Base-by-base conservation (phyloP, 2,329 filamentous ascomycete species). In the Xylariaceae sp. region DNA sequence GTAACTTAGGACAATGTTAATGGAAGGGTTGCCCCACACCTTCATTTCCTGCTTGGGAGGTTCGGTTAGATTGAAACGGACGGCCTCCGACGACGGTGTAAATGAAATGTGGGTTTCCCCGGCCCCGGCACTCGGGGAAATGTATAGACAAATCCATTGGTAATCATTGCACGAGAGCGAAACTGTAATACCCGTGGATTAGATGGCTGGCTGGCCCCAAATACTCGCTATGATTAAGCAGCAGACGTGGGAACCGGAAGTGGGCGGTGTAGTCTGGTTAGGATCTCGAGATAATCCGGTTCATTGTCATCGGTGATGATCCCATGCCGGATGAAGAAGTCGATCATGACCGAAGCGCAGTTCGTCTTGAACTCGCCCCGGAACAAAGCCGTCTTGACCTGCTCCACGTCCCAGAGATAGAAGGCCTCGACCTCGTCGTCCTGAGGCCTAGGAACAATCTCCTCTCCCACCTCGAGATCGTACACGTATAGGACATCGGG, bases 401-500 rank as follows among this genome's bases (percentile, higher is more conserved):
- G 60, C 5, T 66, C 62, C 32, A 89, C 73, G 3, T 72, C 79
- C 79, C 81, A 80, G 57, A 90, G 71, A 59, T 87, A 82, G 2
- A 90, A 69, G 3, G 53, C 58, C 14, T 66, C 60, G 9, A 69
- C 88, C 70, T 91, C 88, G 4, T 83, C 80, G 67, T 91, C 89
- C 5, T 79, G 78, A 0, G 87, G 87, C 65, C 79, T 81, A 1
- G 83, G 86, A 26, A 81, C 71, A 2, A 86, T 76, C 40, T 81
- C 80, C 40, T 57, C 45, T 2, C 63, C 65, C 2, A 91, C 73
- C 70, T 88, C 83, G 52, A 91, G 71, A 66, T 91, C 89, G 69
- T 89, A 92, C 20, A 89, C 76, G 65, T 88, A 91, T 67, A 91
- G 79, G 50, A 84, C 80, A 69, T 90, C 88, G 0, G 88, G 87